phyloP scores from a whole-genome alignment of 1,139 yeast species.

The Geotrichum fermentans region DNA sequence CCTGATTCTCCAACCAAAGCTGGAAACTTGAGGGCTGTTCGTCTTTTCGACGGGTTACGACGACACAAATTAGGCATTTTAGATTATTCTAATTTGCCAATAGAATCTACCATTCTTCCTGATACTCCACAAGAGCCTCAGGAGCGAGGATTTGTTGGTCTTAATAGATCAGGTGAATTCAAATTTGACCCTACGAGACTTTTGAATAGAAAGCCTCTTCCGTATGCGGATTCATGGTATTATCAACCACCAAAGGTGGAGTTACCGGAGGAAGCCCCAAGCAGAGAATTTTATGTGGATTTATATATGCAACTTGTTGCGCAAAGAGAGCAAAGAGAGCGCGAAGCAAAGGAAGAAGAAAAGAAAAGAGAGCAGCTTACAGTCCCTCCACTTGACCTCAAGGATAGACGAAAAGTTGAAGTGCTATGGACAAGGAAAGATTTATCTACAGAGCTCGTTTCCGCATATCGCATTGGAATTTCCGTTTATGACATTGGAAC shows the following conservation, averaged over 20 bases:
- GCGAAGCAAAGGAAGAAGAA: neutral
- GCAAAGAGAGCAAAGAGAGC: neutral
- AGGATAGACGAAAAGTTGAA: neutral
- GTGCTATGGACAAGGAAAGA: conserved; percentile 4
- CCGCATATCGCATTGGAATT: conserved; percentile 56
- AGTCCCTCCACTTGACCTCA: neutral
- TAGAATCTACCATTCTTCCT: neutral
- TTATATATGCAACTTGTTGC: neutral
- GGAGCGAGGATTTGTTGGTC: neutral
- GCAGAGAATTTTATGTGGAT: neutral
- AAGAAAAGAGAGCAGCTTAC: neutral
- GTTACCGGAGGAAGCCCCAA: neutral
- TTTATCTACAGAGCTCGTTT: conserved; percentile 35
- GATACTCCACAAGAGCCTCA: neutral
- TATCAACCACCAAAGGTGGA: neutral
- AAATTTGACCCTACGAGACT: neutral
- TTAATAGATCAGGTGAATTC: neutral
- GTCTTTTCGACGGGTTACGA: neutral
- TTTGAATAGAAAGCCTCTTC: neutral
- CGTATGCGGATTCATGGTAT: neutral
- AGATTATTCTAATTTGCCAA: neutral
- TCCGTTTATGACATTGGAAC: conserved; percentile 64
- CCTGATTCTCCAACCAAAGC: neutral
- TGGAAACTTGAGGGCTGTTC: neutral
- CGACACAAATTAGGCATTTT: conserved; percentile 1